Base-by-base conservation (phyloP, 2,329 filamentous ascomycete genomes). In the Colletotrichum trifolii region DNA sequence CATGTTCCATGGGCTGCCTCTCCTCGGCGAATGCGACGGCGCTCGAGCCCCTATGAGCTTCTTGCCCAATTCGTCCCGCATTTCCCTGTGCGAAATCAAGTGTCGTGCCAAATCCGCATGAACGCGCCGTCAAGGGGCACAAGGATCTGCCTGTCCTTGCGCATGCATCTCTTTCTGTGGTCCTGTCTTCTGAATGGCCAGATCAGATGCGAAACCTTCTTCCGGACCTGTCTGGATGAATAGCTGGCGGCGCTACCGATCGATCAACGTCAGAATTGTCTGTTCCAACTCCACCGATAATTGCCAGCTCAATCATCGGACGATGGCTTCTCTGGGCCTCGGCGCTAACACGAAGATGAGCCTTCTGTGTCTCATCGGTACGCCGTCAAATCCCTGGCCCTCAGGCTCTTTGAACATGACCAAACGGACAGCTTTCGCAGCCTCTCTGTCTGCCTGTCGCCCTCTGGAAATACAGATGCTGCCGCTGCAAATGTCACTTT, bases 181-280 rank as follows among this genome's bases (percentile, higher is more conserved):
- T 5, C 25, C 33, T 10, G 13, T 11, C n/a, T 42, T 39, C 40
- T 62, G 58, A 53, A 39, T 65, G 58, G 52, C 35, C 17, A 35
- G 47, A 47, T 38, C 13, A n/a, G 35, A 65, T 65, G 52, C 52
- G 52, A 65, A 62, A 65, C 58, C 42, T 33, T 39, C 46, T 11
- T 54, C 54, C 48, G 33, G 40, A 35, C 43, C 55, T 54, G 50
- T 48, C 56, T 54, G 13, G 35, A 34, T 25, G 46, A 38, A 36
- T 42, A 35, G 38, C 40, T 52, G 46, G 52, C 34, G 50, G 17
- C 36, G 42, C 42, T 57, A 39, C 58, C 53, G 50, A 65, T 56
- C 46, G 46, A 62, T 62, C 46, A 62, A 56, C 52, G 58, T 62
- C 58, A 62, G 58, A 65, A 65, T 56, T 61, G 58, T 53, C 52